Percentiles rank a stretch among this genome's conserved stretches.
These are phyloP conservation scores for Nigrospora osmanthi DNA, from an alignment of 2,329 filamentous ascomycete species.

Conservation along the genomic window DNA sequence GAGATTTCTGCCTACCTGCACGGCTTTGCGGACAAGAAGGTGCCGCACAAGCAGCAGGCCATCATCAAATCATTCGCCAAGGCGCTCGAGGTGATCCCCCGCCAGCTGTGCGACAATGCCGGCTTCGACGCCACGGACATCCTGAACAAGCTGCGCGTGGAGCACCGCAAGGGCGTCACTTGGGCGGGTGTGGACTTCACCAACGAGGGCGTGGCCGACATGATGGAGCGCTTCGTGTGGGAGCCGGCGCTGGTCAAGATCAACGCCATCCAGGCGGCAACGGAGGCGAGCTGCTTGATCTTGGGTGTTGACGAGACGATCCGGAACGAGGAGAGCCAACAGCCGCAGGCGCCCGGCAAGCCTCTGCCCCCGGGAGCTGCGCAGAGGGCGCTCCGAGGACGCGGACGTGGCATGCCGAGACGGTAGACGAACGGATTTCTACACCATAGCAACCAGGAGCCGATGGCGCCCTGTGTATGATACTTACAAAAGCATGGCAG, in stretches of 20 bases:
- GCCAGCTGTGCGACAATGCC: constrained; percentile 96
- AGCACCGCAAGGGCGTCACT: constrained; percentile 85
- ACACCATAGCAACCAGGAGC: too few species aligned
- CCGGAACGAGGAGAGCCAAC: constrained; percentile 88
- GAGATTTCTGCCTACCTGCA: constrained; percentile 92
- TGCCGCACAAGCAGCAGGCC: constrained; percentile 90
- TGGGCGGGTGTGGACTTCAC: constrained; percentile 97
- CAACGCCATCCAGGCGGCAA: constrained; percentile 93
- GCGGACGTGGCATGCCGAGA: constrained; percentile 85
- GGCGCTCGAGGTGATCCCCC: constrained; percentile 91
- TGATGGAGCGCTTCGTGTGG: constrained; percentile 95
- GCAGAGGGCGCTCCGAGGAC: constrained; percentile 76
- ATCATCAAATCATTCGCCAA: constrained; percentile 98
- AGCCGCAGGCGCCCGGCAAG: constrained; percentile 72
- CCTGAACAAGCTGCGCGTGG: constrained; percentile 88
- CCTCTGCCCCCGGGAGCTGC: constrained; percentile 74
- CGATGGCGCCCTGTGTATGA: too few species aligned
- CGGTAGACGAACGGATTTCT: constrained; percentile 37
- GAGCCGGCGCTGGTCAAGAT: constrained; percentile 94
- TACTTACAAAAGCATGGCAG: too few species aligned
- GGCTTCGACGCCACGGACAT: constrained; percentile 98
- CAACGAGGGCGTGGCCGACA: constrained; percentile 86
- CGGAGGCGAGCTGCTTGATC: constrained; percentile 92
- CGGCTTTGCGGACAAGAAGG: constrained; percentile 84
- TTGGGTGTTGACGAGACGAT: constrained; percentile 97